A percentile compares a stretch with the other conserved stretches of the same genome.
phyloP scores from a whole-genome alignment of 768 basidiomycete species.

The Cyclocybe aegerita region DNA sequence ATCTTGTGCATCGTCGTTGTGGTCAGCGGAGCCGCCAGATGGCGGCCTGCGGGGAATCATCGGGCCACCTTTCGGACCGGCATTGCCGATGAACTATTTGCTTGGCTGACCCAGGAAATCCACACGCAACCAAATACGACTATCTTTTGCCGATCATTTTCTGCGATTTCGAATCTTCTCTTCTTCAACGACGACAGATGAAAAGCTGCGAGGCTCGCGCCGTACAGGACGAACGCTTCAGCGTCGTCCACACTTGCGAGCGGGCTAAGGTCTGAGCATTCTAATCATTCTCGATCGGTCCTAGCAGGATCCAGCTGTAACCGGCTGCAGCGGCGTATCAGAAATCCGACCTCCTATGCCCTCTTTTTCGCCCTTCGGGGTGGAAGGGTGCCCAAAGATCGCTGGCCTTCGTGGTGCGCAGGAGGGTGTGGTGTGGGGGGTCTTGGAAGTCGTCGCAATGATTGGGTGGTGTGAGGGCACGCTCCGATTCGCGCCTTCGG shows the following conservation, averaged over 20 bases:
- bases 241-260: constrained; percentile 46
- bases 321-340: constrained; percentile 62
- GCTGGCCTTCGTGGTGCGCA: constrained; percentile 23
- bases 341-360: constrained; percentile 44
- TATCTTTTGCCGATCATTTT: not conserved
- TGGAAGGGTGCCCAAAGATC: constrained; percentile 35
- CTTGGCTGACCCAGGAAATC: too few species aligned
- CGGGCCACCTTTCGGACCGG: too few species aligned
- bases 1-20: too few species aligned
- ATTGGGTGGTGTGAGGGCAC: constrained; percentile 36
- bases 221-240: constrained; percentile 40
- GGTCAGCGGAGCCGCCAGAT: too few species aligned
- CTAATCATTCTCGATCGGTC: constrained; percentile 59
- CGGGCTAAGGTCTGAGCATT: constrained; percentile 85
- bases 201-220: constrained; percentile 72
- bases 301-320: constrained; percentile 63
- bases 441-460: constrained; percentile 61
- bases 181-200: constrained; percentile 27
- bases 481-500: constrained; percentile 4
- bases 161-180: not conserved
- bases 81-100: too few species aligned
- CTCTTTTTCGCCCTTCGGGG: constrained; percentile 17
- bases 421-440: constrained; percentile 34
- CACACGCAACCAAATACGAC: too few species aligned
- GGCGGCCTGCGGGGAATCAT: too few species aligned